Conservation (phyloP, 129 eudicot species). For the Flaveria linearis region DNA sequence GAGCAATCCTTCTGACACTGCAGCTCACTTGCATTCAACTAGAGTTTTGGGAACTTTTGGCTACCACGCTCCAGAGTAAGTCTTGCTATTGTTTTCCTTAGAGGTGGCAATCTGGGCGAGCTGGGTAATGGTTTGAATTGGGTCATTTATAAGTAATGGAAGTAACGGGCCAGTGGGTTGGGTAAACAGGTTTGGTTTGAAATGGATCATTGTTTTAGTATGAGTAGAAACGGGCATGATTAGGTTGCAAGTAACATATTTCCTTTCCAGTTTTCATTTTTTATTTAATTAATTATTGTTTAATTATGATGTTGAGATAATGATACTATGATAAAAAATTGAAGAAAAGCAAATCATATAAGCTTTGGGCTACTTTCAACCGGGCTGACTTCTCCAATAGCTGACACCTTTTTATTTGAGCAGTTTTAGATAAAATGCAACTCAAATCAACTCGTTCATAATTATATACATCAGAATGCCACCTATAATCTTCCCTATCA, state of each 20-base stretch:
- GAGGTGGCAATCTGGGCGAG: neutral
- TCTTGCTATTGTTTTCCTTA: slow-evolving; percentile 6
- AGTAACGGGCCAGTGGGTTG: neutral
- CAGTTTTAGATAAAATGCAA: neutral
- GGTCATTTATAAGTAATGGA: neutral
- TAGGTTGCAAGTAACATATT: too few species aligned
- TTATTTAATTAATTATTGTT: too few species aligned
- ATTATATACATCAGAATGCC: neutral
- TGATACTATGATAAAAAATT: too few species aligned
- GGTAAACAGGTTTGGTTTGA: too few species aligned
- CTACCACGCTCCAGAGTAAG: slow-evolving; percentile 81
- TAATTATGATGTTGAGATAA: too few species aligned
- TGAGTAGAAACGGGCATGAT: too few species aligned
- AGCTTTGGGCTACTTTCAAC: neutral
- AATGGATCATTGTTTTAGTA: too few species aligned
- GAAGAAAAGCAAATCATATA: neutral
- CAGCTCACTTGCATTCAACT: slow-evolving; percentile 77
- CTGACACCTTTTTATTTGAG: neutral
- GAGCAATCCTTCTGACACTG: slow-evolving; percentile 66
- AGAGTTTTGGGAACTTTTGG: slow-evolving; percentile 77
- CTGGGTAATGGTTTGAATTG: neutral
- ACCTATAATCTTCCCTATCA: slow-evolving; percentile 9
- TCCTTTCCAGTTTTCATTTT: too few species aligned
- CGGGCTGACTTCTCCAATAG: neutral
- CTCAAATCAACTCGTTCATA: neutral